Evolutionary conservation across 2,329 filamentous ascomycete species (phyloP).

Genomic region (Trichoderma cornu-damae): DNA sequence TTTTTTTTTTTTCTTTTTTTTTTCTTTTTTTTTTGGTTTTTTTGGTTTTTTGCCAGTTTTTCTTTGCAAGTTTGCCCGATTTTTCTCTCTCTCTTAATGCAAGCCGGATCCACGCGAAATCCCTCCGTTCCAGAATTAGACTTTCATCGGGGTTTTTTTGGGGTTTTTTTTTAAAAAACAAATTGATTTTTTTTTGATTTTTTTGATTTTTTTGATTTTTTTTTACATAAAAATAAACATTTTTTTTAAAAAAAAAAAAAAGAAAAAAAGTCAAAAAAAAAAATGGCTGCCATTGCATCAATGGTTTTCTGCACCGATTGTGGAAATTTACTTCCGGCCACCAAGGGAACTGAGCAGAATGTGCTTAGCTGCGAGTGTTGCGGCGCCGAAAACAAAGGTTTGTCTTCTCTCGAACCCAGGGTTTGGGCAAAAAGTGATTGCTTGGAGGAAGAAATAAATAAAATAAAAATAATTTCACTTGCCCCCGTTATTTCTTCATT

Average conservation of each 20-base stretch:
- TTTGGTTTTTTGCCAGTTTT: constrained; percentile 21
- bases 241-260: too few relatives aligned
- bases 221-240: too few relatives aligned
- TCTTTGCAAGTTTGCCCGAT: too few relatives aligned
- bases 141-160: constrained; percentile 9
- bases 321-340: constrained; percentile 80
- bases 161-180: too few relatives aligned
- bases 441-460: background rate
- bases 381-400: constrained; percentile 78
- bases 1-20: constrained; percentile 13
- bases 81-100: too few relatives aligned
- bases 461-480: too few relatives aligned
- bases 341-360: constrained; percentile 69
- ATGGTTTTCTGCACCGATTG: constrained; percentile 91
- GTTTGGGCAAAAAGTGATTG: too few relatives aligned
- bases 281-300: constrained; percentile 84
- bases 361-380: constrained; percentile 80
- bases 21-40: constrained; percentile 25
- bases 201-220: too few relatives aligned
- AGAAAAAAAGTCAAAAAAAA: too few relatives aligned
- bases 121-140: constrained; percentile 10
- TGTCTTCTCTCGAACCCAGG: constrained; percentile 22
- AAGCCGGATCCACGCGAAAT: constrained; percentile 16
- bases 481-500: too few relatives aligned
- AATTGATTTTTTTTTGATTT: too few relatives aligned